Conservation (phyloP, 2,329 filamentous ascomycete genomes). For the Neurospora crassa region DNA sequence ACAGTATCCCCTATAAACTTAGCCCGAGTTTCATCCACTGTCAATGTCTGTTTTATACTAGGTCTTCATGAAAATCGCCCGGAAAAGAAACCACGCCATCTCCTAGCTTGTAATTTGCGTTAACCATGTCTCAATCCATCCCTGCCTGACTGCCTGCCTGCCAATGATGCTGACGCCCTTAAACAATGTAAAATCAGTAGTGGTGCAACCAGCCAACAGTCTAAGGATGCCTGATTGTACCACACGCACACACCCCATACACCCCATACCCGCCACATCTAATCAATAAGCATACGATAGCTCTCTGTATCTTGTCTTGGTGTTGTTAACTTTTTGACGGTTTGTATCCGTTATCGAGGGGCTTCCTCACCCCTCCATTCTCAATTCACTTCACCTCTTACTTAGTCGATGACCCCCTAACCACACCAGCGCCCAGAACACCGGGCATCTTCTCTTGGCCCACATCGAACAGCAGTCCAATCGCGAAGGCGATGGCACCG, state of each 20-base stretch:
- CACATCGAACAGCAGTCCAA: conserved; percentile 73
- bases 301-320: neutral
- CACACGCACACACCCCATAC: neutral
- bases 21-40: neutral
- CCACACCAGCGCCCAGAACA: conserved; percentile 89
- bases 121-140: neutral
- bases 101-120: neutral
- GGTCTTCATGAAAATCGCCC: neutral
- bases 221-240: neutral
- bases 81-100: conserved; percentile 1
- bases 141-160: neutral
- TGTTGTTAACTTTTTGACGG: neutral
- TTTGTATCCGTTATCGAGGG: neutral
- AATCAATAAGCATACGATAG: neutral
- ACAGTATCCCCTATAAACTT: neutral
- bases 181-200: neutral
- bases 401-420: neutral
- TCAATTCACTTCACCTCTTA: neutral
- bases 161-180: conserved; percentile 4
- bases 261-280: neutral
- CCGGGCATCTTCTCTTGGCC: conserved; percentile 83
- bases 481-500: conserved; percentile 56
- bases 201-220: conserved; percentile 1
- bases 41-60: conserved; percentile 1
- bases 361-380: no score